These are phyloP conservation scores for Tulasnella sp. DNA, from an alignment of 768 basidiomycete species.

Conservation along the genomic window DNA sequence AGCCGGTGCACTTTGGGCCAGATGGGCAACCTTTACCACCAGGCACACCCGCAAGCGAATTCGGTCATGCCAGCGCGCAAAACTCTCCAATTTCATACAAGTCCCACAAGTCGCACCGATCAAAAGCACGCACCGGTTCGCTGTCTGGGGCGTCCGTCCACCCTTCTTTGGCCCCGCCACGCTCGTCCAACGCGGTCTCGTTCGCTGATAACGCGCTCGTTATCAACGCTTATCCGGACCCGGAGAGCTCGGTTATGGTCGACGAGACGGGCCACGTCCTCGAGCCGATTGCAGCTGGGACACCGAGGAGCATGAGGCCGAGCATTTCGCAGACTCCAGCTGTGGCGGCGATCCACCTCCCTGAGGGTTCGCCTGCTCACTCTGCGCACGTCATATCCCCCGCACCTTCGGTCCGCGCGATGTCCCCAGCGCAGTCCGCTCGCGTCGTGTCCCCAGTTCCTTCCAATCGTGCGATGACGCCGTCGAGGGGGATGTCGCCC, in stretches of 20 bases:
- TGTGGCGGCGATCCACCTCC: not conserved
- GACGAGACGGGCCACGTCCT: not conserved
- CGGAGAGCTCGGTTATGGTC: not conserved
- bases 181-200: not conserved
- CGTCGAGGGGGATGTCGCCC: not conserved
- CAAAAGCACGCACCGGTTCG: not conserved
- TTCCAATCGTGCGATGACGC: not conserved
- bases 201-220: slow-evolving; percentile 10
- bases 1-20: not conserved
- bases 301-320: not conserved
- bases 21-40: not conserved
- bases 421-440: not conserved
- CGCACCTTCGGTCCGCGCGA: no score
- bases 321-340: not conserved
- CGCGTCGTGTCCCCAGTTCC: not conserved
- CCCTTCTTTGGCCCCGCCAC: not conserved
- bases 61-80: not conserved
- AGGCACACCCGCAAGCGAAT: not conserved
- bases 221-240: not conserved
- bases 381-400: not conserved
- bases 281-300: not conserved
- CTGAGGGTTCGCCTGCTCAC: not conserved
- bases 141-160: not conserved
- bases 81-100: not conserved
- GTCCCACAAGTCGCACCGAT: not conserved